Conservation (phyloP, 2,329 filamentous ascomycete species). For the Chaetomiaceae sp. region DNA sequence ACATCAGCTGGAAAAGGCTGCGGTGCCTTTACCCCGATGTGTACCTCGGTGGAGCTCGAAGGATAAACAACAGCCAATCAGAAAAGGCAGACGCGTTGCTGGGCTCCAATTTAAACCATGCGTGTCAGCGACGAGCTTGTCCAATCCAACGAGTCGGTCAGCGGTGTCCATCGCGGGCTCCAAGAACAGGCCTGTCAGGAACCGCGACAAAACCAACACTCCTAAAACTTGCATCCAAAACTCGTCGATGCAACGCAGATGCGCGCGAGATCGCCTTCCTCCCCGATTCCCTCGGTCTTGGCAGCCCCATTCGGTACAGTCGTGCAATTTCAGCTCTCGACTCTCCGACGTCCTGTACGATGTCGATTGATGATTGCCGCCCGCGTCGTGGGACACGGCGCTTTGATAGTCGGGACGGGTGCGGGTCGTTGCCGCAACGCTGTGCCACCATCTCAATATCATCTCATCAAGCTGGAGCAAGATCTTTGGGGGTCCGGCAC, state of each 20-base stretch:
- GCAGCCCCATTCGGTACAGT: background rate
- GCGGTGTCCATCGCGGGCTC: slow-evolving; percentile 11
- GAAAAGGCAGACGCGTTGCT: slow-evolving; percentile 32
- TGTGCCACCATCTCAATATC: slow-evolving; percentile 14
- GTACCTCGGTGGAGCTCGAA: slow-evolving; percentile 16
- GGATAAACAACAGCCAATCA: slow-evolving; percentile 32
- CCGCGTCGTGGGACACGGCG: slow-evolving; percentile 15
- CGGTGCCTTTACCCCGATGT: slow-evolving; percentile 20
- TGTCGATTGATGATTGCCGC: slow-evolving; percentile 16
- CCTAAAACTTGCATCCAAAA: slow-evolving; percentile 2
- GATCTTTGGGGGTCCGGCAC: background rate
- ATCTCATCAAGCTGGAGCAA: slow-evolving; percentile 15
- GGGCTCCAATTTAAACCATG: slow-evolving; percentile 38
- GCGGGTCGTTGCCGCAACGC: background rate
- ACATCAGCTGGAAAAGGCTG: slow-evolving; percentile 4
- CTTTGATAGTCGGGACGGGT: slow-evolving; percentile 12
- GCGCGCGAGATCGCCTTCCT: background rate
- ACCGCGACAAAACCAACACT: slow-evolving; percentile 12
- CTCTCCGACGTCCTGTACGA: background rate
- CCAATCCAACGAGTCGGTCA: slow-evolving; percentile 22
- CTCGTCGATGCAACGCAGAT: slow-evolving; percentile 7
- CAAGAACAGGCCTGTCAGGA: slow-evolving; percentile 15
- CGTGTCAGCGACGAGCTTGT: slow-evolving; percentile 32
- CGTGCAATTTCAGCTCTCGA: background rate
- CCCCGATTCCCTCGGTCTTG: background rate